These are phyloP conservation scores for Barnettozyma sucrosica DNA, from an alignment of 805 yeast species.

Conservation along the genomic window DNA sequence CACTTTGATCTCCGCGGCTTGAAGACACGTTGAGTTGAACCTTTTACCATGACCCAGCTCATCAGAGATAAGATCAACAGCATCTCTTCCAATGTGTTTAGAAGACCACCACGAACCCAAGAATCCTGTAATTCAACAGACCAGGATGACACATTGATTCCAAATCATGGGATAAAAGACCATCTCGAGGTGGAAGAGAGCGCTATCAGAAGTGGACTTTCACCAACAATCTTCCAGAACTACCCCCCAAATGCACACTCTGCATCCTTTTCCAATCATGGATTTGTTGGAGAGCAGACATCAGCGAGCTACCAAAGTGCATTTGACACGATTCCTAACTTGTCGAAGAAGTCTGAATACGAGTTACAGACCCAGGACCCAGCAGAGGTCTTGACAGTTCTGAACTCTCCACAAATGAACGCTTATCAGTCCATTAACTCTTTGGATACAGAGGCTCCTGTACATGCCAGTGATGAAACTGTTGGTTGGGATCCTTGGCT, in stretches of 20 bases:
- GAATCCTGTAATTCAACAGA: neutral
- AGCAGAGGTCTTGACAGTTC: neutral
- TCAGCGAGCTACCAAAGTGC: slow-evolving; percentile 9
- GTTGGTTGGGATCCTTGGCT: neutral
- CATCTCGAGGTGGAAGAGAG: neutral
- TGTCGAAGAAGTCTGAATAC: slow-evolving; percentile 3
- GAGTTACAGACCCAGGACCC: slow-evolving; percentile 5
- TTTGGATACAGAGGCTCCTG: neutral
- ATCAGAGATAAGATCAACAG: slow-evolving; percentile 17
- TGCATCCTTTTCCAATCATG: neutral
- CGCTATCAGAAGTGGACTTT: neutral
- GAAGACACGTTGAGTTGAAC: no score
- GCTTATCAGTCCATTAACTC: neutral
- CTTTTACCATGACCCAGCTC: slow-evolving; percentile 17
- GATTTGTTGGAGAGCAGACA: neutral
- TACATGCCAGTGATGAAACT: no score
- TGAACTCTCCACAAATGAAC: neutral
- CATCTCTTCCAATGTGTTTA: slow-evolving; percentile 12
- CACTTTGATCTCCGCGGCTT: neutral
- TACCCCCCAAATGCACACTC: neutral
- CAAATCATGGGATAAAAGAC: neutral
- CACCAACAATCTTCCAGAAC: slow-evolving; percentile 2
- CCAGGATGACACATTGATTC: slow-evolving; percentile 1
- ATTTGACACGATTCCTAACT: slow-evolving; percentile 7
- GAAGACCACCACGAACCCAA: slow-evolving; percentile 1